Evolutionary conservation across 2,329 filamentous ascomycete species (phyloP).

Genomic region (Cladosporium halotolerans): DNA sequence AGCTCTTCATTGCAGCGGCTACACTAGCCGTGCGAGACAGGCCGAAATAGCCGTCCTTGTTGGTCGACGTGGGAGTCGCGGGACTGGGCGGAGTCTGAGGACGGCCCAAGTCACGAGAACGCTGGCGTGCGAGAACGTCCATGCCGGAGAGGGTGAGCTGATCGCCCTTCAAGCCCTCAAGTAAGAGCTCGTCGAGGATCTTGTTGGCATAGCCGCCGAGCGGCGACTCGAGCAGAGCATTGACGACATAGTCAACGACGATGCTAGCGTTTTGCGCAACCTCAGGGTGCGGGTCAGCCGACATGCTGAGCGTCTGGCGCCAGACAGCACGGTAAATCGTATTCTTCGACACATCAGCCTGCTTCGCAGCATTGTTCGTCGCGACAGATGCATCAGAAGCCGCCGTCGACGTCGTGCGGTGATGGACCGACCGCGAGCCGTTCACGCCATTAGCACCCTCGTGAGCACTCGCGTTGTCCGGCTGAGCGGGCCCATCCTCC

Average conservation of each 20-base stretch:
- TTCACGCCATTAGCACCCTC: constrained; percentile 11
- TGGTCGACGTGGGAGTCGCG: constrained; percentile 40
- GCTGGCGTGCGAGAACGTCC: constrained; percentile 24
- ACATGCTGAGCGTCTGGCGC: constrained; percentile 86
- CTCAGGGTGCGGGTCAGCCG: constrained; percentile 90
- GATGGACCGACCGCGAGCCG: constrained; percentile 11
- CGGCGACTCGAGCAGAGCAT: constrained; percentile 68
- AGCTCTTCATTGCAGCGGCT: constrained; percentile 57
- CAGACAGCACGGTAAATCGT: constrained; percentile 90
- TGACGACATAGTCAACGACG: constrained; percentile 82
- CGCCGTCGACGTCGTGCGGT: constrained; percentile 45
- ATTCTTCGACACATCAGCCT: constrained; percentile 59
- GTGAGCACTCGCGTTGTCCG: constrained; percentile 12
- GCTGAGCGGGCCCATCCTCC: constrained; percentile 11
- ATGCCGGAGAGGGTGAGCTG: constrained; percentile 23
- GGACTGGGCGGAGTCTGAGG: constrained; percentile 34
- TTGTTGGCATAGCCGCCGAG: constrained; percentile 64
- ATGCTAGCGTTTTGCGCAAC: constrained; percentile 77
- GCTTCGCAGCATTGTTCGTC: constrained; percentile 36
- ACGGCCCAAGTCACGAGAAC: constrained; percentile 49
- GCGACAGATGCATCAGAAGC: constrained; percentile 35
- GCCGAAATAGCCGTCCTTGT: constrained; percentile 56
- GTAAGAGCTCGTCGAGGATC: constrained; percentile 65
- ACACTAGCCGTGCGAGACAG: constrained; percentile 59
- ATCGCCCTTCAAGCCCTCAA: constrained; percentile 18